phyloP scores from a whole-genome alignment of 495 filamentous ascomycete species.

The Neurospora terricola region DNA sequence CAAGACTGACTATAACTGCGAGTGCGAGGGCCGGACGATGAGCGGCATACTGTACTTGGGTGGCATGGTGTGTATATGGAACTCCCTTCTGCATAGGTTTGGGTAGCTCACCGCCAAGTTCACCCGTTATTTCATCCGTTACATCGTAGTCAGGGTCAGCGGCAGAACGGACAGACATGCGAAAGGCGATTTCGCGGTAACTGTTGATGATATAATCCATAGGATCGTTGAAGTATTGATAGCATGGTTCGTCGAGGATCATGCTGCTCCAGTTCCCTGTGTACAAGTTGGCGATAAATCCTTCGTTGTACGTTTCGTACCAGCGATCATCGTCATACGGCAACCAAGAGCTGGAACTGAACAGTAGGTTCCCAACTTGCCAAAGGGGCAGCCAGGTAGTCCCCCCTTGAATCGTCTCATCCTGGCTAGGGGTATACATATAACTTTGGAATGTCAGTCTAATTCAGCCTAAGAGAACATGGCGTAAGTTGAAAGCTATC shows the following conservation, averaged over 20 bases:
- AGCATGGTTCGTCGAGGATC: not conserved
- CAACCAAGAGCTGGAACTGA: not conserved
- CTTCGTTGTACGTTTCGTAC: not conserved
- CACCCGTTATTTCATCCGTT: rapidly evolving
- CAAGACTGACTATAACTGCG: not conserved
- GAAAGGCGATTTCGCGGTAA: not conserved
- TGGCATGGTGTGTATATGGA: not conserved
- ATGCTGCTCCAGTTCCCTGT: not conserved
- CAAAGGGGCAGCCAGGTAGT: not conserved
- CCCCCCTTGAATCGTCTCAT: too few species aligned
- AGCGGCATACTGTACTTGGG: not conserved
- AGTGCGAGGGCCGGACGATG: not conserved
- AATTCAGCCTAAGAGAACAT: too few species aligned
- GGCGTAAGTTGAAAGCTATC: too few species aligned
- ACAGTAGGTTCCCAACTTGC: not conserved
- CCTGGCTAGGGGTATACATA: not conserved
- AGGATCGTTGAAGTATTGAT: not conserved
- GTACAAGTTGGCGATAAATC: too few species aligned
- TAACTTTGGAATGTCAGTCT: not conserved
- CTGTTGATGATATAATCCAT: not conserved
- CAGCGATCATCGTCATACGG: not conserved
- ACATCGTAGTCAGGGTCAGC: not conserved
- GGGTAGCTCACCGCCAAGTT: too few species aligned
- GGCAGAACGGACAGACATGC: not conserved
- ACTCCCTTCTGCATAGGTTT: not conserved